A percentile compares a stretch with the other conserved stretches of the same genome.
These are phyloP conservation scores for Neonectria hederae DNA, from an alignment of 2,329 filamentous ascomycete species.

Conservation along the genomic window DNA sequence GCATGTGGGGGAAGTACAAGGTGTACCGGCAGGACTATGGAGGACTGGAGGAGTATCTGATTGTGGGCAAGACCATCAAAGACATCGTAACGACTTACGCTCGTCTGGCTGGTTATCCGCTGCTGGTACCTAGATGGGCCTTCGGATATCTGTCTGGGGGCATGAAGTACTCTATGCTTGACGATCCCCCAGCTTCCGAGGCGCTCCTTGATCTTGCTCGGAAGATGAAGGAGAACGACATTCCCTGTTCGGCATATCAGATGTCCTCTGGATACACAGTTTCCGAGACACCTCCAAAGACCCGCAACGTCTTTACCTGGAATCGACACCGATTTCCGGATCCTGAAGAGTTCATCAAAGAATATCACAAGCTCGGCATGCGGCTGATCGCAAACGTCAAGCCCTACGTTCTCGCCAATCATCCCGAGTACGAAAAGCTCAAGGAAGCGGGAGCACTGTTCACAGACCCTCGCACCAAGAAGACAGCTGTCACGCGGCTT, in stretches of 20 bases:
- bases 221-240: conserved; percentile 70
- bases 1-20: conserved; percentile 79
- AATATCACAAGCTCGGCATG: conserved; percentile 72
- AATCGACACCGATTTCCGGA: conserved; percentile 76
- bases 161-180: conserved; percentile 63
- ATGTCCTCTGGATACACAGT: conserved; percentile 80
- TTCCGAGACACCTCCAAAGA: conserved; percentile 72
- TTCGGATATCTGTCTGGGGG: conserved; percentile 77
- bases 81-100: conserved; percentile 75
- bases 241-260: conserved; percentile 76
- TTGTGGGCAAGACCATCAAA: conserved; percentile 71
- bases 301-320: conserved; percentile 75
- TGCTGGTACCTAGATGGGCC: conserved; percentile 75
- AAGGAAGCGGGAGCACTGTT: conserved; percentile 70
- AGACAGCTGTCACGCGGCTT: conserved; percentile 67
- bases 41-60: conserved; percentile 75
- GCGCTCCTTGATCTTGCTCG: conserved; percentile 68
- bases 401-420: conserved; percentile 73
- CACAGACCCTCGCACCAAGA: conserved; percentile 62
- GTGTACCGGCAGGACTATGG: conserved; percentile 78
- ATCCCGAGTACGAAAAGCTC: conserved; percentile 72
- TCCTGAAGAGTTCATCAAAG: conserved; percentile 69
- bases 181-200: conserved; percentile 63
- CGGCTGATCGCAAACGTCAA: conserved; percentile 77
- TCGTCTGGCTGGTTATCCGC: conserved; percentile 72